phyloP scores from a whole-genome alignment of 1,139 yeast genomes.

The Lodderomyces parapsilosis region DNA sequence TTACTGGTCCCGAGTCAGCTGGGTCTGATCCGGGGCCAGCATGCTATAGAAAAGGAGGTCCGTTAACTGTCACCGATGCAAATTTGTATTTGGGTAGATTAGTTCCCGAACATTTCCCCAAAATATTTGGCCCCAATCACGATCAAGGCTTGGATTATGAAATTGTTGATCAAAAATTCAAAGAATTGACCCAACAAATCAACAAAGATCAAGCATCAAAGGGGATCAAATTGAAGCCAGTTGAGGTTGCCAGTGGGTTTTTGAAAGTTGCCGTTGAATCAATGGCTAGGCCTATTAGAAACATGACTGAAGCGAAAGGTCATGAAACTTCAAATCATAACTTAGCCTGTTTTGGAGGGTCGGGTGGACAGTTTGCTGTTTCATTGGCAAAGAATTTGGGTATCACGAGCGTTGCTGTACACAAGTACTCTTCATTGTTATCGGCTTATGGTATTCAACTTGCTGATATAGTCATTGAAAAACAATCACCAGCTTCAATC shows the following conservation, averaged over 20 bases:
- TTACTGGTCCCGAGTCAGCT: constrained; percentile 49
- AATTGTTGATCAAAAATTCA: constrained; percentile 27
- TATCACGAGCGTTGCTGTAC: constrained; percentile 39
- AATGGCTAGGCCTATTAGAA: constrained; percentile 48
- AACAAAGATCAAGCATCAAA: constrained; percentile 26
- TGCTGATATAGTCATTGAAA: constrained; percentile 57
- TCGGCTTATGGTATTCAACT: constrained; percentile 46
- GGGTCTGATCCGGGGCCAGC: constrained; percentile 51
- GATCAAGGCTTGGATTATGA: constrained; percentile 39
- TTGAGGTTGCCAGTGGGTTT: constrained; percentile 45
- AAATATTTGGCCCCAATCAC: constrained; percentile 45
- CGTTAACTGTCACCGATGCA: constrained; percentile 48
- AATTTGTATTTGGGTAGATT: constrained; percentile 42
- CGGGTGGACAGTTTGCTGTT: constrained; percentile 48
- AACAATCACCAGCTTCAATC: constrained; percentile 55
- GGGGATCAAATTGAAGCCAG: constrained; percentile 27
- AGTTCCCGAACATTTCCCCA: constrained; percentile 41
- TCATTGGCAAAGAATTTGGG: constrained; percentile 40
- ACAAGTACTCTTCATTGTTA: constrained; percentile 43
- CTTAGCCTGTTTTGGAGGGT: constrained; percentile 47
- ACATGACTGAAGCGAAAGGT: constrained; percentile 46
- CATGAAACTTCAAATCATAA: constrained; percentile 40
- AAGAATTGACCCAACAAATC: constrained; percentile 31
- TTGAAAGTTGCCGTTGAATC: constrained; percentile 46
- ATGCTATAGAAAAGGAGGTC: constrained; percentile 47